These are phyloP conservation scores for Volvariella surrecta DNA, from an alignment of 1,284 basidiomycete genomes.

Conservation along the genomic window DNA sequence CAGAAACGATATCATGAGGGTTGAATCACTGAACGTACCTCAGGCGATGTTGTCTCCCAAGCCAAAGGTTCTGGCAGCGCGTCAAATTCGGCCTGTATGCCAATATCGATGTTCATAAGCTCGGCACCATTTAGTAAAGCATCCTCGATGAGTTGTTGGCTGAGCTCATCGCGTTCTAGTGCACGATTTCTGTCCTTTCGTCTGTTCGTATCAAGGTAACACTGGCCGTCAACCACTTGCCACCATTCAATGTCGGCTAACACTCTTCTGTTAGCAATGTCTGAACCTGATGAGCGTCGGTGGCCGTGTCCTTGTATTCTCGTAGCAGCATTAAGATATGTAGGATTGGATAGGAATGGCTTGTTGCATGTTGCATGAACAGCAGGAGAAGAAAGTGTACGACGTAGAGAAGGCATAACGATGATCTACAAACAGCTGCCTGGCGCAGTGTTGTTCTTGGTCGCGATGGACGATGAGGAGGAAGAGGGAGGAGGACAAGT, in stretches of 20 bases:
- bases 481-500: constrained; percentile 22
- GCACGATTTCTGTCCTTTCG: constrained; percentile 25
- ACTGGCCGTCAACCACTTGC: constrained; percentile 65
- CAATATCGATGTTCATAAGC: constrained; percentile 17
- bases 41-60: neutral
- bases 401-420: constrained; percentile 69
- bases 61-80: neutral
- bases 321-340: constrained; percentile 14
- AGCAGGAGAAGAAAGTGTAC: constrained; percentile 54
- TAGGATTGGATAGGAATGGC: constrained; percentile 14
- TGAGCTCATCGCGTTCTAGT: constrained; percentile 22
- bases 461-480: constrained; percentile 14
- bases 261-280: constrained; percentile 53
- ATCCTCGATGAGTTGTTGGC: constrained; percentile 15
- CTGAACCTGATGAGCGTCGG: constrained; percentile 58
- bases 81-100: constrained; percentile 11
- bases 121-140: constrained; percentile 17
- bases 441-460: constrained; percentile 32
- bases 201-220: constrained; percentile 34
- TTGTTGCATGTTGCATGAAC: constrained; percentile 56
- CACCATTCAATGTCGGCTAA: constrained; percentile 82
- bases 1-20: neutral
- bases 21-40: constrained; percentile 12
- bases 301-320: constrained; percentile 31
- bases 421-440: constrained; percentile 26